These are phyloP conservation scores for Kuraishia capsulata DNA, from an alignment of 805 yeast species.

Conservation along the genomic window DNA sequence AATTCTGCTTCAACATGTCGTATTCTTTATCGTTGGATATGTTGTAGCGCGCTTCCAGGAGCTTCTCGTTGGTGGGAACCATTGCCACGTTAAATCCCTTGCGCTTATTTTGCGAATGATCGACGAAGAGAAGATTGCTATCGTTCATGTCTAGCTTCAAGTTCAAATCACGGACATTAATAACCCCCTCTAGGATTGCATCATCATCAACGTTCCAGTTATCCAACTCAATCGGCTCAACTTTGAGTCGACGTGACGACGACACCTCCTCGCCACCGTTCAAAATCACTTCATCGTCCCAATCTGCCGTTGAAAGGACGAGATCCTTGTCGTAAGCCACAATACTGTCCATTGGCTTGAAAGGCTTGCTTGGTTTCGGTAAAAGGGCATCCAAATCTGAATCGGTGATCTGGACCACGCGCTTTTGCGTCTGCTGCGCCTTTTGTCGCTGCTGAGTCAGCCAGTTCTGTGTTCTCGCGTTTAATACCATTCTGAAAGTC, in stretches of 20 bases:
- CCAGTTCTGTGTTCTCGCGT: neutral
- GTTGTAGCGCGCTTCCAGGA: constrained; percentile 56
- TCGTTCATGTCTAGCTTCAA: constrained; percentile 79
- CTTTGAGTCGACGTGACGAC: constrained; percentile 14
- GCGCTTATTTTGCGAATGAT: constrained; percentile 18
- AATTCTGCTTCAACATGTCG: constrained; percentile 72
- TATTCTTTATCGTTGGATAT: constrained; percentile 86
- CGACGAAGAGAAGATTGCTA: constrained; percentile 62
- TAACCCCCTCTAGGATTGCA: constrained; percentile 63
- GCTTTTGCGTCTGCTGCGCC: constrained; percentile 7
- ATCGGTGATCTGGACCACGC: constrained; percentile 16
- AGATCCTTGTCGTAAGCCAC: constrained; percentile 41
- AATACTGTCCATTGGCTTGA: constrained; percentile 18
- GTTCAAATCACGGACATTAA: constrained; percentile 22
- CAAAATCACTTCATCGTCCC: constrained; percentile 63
- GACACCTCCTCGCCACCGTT: constrained; percentile 6
- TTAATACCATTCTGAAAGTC: constrained; percentile 27
- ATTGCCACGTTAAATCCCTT: constrained; percentile 18
- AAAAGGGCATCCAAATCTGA: constrained; percentile 16
- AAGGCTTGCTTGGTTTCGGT: constrained; percentile 8
- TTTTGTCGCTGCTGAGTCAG: constrained; percentile 4
- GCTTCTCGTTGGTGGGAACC: constrained; percentile 46
- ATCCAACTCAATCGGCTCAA: constrained; percentile 27
- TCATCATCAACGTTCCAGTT: constrained; percentile 55
- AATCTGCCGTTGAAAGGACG: constrained; percentile 62